phyloP scores from a whole-genome alignment of 257 asterid species.

The Coffea eugenioides region DNA sequence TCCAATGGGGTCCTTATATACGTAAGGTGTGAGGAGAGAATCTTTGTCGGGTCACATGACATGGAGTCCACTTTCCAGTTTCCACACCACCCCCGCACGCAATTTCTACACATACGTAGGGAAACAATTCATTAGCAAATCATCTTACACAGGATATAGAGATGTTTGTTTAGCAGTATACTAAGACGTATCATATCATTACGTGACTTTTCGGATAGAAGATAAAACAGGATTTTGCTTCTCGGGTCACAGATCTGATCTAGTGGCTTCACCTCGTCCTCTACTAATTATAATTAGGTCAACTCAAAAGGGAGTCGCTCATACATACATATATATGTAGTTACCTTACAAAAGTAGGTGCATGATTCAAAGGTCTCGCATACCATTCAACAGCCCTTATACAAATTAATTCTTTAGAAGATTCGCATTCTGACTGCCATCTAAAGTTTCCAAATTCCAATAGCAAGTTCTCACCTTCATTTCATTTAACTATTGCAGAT shows the following conservation, averaged over 20 bases:
- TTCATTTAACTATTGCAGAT: background rate
- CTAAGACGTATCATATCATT: background rate
- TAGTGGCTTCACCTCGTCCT: background rate
- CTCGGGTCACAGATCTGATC: background rate
- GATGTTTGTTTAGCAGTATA: background rate
- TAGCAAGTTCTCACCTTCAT: background rate
- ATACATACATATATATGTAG: background rate
- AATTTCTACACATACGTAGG: background rate
- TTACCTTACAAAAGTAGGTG: background rate
- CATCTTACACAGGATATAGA: background rate
- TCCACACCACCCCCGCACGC: constrained; percentile 14
- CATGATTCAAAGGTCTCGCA: background rate
- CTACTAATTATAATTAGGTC: background rate
- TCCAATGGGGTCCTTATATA: constrained; percentile 33
- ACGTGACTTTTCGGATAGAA: background rate
- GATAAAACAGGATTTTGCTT: background rate
- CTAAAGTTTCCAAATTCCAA: background rate
- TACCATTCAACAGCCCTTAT: background rate
- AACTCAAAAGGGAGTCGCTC: background rate
- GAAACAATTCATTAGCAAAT: too few relatives aligned
- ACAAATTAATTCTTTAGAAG: background rate
- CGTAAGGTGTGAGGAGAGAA: constrained; percentile 17
- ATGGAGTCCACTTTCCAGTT: constrained; percentile 43
- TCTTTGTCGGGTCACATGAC: constrained; percentile 30
- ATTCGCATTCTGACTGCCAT: constrained; percentile 1